Conservation (phyloP, 352 stramenopile species). For the Halophytophthora batemanensis region DNA sequence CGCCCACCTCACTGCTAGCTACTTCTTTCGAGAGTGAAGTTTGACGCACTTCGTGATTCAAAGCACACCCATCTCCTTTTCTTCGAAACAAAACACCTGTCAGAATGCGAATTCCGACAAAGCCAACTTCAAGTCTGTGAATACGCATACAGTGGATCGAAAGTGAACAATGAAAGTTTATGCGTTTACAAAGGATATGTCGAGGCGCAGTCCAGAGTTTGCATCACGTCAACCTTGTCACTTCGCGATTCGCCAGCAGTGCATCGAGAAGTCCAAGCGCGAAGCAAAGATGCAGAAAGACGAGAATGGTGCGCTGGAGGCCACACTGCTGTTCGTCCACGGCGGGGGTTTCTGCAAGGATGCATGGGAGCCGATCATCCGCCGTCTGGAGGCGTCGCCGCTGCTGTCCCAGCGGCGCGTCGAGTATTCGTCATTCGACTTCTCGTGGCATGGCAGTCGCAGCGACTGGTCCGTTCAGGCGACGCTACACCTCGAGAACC, state of each 20-base stretch:
- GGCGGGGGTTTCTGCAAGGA: conserved; percentile 38
- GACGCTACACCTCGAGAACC: conserved; percentile 24
- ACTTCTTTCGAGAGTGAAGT: too few relatives aligned
- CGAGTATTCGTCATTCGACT: conserved; percentile 35
- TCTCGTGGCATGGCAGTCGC: conserved; percentile 35
- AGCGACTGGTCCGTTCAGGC: conserved; percentile 26
- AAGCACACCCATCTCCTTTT: too few relatives aligned
- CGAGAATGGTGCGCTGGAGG: not conserved
- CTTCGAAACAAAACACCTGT: too few relatives aligned
- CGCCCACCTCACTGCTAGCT: not conserved
- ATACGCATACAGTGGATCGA: too few relatives aligned
- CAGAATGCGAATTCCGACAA: too few relatives aligned
- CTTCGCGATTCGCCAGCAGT: not conserved
- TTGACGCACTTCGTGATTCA: too few relatives aligned
- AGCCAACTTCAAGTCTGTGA: too few relatives aligned
- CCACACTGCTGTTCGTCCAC: conserved; percentile 40
- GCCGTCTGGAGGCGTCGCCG: conserved; percentile 22
- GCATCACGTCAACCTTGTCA: not conserved
- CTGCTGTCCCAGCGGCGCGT: conserved; percentile 16
- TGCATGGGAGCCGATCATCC: conserved; percentile 45
- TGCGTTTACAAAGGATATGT: too few relatives aligned
- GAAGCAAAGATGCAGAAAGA: not conserved
- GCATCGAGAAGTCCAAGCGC: not conserved
- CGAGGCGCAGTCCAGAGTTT: too few relatives aligned
- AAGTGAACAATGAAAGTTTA: too few relatives aligned